These are phyloP conservation scores for Diaporthe ilicicola DNA, from an alignment of 2,329 filamentous ascomycete species.

Conservation along the genomic window DNA sequence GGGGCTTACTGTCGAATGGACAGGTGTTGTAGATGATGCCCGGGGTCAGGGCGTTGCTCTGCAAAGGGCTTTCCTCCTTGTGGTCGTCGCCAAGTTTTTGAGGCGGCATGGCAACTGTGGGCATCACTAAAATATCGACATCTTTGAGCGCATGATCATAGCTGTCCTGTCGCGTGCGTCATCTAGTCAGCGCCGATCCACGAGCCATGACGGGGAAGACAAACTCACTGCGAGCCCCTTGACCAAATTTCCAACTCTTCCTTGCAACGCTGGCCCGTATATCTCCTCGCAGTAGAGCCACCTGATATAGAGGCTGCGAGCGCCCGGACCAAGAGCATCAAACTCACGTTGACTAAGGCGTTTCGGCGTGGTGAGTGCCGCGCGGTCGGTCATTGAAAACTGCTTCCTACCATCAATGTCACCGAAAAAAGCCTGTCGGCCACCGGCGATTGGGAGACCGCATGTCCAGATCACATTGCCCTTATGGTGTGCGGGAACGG, in stretches of 20 bases:
- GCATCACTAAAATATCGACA: conserved; percentile 58
- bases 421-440: conserved; percentile 28
- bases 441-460: conserved; percentile 30
- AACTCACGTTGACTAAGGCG: conserved; percentile 30
- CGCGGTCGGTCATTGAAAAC: conserved; percentile 27
- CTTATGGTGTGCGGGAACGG: conserved; percentile 56
- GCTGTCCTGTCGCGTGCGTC: conserved; percentile 39
- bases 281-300: conserved; percentile 30
- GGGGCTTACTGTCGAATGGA: conserved; percentile 25
- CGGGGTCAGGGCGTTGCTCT: background rate
- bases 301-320: conserved; percentile 23
- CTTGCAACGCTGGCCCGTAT: conserved; percentile 26
- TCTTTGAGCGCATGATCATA: conserved; percentile 56
- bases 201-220: no score
- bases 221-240: conserved; percentile 27
- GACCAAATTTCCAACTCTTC: conserved; percentile 21
- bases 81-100: conserved; percentile 18
- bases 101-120: conserved; percentile 51
- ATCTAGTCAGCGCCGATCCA: background rate
- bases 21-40: conserved; percentile 27
- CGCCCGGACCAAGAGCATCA: conserved; percentile 23
- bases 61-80: background rate
- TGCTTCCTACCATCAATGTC: conserved; percentile 28
- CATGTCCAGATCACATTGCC: conserved; percentile 59
- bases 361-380: conserved; percentile 9